These are phyloP conservation scores for Clitoria ternatea DNA, from an alignment of 306 rosid species.

Conservation along the genomic window DNA sequence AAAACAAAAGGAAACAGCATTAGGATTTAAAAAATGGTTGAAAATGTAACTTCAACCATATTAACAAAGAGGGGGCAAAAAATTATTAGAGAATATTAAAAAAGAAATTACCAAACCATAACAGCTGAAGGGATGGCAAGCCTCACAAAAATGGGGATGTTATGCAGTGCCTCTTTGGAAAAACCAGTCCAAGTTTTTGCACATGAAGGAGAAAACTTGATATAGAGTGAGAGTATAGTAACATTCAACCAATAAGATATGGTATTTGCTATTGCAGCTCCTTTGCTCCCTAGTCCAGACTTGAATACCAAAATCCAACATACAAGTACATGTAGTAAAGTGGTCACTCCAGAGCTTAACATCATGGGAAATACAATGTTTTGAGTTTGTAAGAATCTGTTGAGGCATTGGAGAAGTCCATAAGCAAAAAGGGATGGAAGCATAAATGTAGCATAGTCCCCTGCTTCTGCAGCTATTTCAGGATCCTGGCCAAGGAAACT, in stretches of 20 bases:
- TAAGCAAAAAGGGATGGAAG: slow-evolving; percentile 54
- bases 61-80: not conserved
- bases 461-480: slow-evolving; percentile 53
- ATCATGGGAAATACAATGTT: slow-evolving; percentile 66
- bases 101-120: slow-evolving; percentile 65
- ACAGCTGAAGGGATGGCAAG: slow-evolving; percentile 80
- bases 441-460: slow-evolving; percentile 46
- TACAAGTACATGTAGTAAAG: slow-evolving; percentile 42
- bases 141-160: slow-evolving; percentile 41
- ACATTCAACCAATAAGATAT: slow-evolving; percentile 71
- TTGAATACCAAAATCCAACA: slow-evolving; percentile 63
- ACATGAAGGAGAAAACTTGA: slow-evolving; percentile 66
- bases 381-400: slow-evolving; percentile 65
- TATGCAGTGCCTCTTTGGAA: slow-evolving; percentile 49
- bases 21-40: not conserved
- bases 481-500: slow-evolving; percentile 58
- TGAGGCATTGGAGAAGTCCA: slow-evolving; percentile 61
- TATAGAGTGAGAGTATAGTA: slow-evolving; percentile 43
- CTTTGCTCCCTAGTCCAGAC: slow-evolving; percentile 57
- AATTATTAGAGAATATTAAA: not conserved
- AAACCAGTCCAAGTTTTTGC: slow-evolving; percentile 57
- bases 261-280: slow-evolving; percentile 60
- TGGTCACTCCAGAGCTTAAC: slow-evolving; percentile 40
- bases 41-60: not conserved
- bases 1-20: not conserved